phyloP scores from a whole-genome alignment of 2,329 filamentous ascomycete species.

The Trichoderma pleuroti region DNA sequence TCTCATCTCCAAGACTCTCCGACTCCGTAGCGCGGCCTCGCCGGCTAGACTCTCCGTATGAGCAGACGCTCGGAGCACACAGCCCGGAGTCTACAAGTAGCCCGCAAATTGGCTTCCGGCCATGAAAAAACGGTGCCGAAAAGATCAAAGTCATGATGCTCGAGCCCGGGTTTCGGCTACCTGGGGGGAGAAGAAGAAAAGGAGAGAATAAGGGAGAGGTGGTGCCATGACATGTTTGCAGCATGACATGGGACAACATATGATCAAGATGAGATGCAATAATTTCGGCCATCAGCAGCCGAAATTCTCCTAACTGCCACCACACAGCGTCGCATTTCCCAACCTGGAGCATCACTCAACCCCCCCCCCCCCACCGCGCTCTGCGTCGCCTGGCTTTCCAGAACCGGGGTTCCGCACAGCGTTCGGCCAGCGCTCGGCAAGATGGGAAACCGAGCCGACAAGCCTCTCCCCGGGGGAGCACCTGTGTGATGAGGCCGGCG shows the following conservation, averaged over 20 bases:
- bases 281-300: neutral
- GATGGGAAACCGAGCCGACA: neutral
- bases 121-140: neutral
- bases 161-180: neutral
- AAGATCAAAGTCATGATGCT: neutral
- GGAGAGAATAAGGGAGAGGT: neutral
- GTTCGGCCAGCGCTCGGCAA: neutral
- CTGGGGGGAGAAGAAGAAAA: neutral
- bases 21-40: neutral
- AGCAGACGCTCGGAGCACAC: neutral
- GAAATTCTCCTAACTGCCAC: conserved; percentile 2
- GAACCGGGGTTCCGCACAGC: neutral
- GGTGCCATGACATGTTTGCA: neutral
- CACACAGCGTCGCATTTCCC: conserved; percentile 1
- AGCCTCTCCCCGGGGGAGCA: neutral
- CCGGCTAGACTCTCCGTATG: neutral
- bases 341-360: neutral
- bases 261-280: neutral
- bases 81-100: neutral
- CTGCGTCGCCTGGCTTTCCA: neutral
- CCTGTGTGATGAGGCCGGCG: neutral
- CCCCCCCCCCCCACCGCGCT: neutral
- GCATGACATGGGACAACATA: neutral
- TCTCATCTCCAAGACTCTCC: neutral
- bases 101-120: neutral